A percentile compares a stretch with the other conserved stretches of the same genome.
phyloP scores from a whole-genome alignment of 106 monocot species.

The Apostasia shenzhenica region DNA sequence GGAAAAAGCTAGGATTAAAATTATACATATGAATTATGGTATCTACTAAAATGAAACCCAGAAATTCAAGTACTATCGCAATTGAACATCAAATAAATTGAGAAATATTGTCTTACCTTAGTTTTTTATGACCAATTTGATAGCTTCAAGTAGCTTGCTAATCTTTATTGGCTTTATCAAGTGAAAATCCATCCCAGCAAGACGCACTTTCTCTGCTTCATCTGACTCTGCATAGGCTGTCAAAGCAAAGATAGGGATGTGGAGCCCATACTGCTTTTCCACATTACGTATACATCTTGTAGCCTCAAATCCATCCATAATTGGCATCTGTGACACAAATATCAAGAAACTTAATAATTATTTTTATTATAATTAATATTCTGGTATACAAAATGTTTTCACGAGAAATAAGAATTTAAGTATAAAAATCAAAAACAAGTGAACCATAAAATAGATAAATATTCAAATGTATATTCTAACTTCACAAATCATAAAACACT shows the following conservation, averaged over 20 bases:
- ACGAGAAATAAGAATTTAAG: not conserved
- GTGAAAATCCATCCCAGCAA: conserved; percentile 66
- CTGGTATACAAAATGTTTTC: not conserved
- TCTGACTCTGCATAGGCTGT: conserved; percentile 44
- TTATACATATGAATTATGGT: too few relatives aligned
- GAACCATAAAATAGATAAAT: not conserved
- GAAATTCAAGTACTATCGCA: too few relatives aligned
- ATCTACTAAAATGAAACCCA: too few relatives aligned
- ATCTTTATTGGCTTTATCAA: conserved; percentile 48
- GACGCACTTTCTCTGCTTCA: conserved; percentile 22
- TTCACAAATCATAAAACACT: not conserved
- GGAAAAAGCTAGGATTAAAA: too few relatives aligned
- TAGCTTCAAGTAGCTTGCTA: conserved; percentile 23
- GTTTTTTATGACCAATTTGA: conserved; percentile 8
- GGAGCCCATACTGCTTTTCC: conserved; percentile 53
- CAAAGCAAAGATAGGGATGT: conserved; percentile 68
- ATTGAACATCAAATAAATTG: too few relatives aligned
- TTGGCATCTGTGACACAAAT: conserved; percentile 60
- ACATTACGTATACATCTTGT: conserved; percentile 53
- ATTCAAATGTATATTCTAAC: not conserved
- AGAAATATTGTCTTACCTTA: not conserved
- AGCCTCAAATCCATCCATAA: conserved; percentile 89
- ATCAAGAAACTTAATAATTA: not conserved
- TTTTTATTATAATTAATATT: not conserved
- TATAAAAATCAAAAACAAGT: not conserved